Percentiles rank a stretch among this genome's conserved stretches.
These are phyloP conservation scores for Paraglomus brasilianum DNA, from an alignment of 192 early-diverging fungal species.

Conservation along the genomic window DNA sequence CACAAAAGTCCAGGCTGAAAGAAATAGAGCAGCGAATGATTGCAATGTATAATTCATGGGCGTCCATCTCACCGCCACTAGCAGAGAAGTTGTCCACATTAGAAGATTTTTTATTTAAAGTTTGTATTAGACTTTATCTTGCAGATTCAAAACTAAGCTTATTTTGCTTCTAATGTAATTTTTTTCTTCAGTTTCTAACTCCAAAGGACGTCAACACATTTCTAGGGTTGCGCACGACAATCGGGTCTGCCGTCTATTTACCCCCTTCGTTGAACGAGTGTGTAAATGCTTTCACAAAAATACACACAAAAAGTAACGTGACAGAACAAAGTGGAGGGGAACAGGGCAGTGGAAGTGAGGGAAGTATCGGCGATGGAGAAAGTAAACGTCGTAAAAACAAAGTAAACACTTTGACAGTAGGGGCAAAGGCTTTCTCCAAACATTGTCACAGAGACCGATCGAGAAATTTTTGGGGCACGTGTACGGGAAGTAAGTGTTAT, in stretches of 20 bases:
- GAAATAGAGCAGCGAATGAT: constrained; percentile 27
- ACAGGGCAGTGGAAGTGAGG: too few relatives aligned
- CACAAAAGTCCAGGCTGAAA: constrained; percentile 24
- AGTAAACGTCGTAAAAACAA: not conserved
- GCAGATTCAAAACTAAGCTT: not conserved
- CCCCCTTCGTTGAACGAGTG: constrained; percentile 32
- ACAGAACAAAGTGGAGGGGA: not conserved
- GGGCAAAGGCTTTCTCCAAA: constrained; percentile 35
- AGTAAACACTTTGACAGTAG: constrained; percentile 31
- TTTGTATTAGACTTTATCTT: not conserved
- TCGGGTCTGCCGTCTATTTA: constrained; percentile 14
- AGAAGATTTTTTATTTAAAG: constrained; percentile 27
- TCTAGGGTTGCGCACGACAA: constrained; percentile 24
- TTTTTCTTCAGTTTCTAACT: constrained; percentile 16
- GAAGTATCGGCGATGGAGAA: too few relatives aligned
- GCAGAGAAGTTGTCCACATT: not conserved
- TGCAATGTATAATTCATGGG: constrained; percentile 2
- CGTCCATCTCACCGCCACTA: not conserved
- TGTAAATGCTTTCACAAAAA: constrained; percentile 19
- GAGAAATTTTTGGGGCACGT: constrained; percentile 32
- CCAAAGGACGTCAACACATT: constrained; percentile 27
- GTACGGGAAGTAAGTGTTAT: constrained; percentile 34
- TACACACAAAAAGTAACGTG: constrained; percentile 17
- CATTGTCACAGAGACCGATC: constrained; percentile 33
- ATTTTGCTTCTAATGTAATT: not conserved